phyloP scores from a whole-genome alignment of 2,329 filamentous ascomycete species.

The Sarocladiaceae sp. region DNA sequence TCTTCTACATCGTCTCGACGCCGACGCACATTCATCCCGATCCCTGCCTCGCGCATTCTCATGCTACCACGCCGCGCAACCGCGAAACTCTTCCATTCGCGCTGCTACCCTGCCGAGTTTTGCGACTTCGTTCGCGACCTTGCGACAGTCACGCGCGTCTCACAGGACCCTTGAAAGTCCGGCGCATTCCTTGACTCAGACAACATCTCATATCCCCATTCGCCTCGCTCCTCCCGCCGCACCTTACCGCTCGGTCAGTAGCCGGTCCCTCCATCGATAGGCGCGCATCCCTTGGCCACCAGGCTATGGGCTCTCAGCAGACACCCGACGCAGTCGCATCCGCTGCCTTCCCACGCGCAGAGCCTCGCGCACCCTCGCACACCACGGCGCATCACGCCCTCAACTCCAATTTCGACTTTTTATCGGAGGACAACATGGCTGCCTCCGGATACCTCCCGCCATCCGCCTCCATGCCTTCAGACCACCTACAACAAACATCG shows the following conservation, averaged over 20 bases:
- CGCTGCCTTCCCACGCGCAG: background rate
- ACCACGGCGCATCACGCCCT: background rate
- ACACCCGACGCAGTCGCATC: conserved; percentile 1
- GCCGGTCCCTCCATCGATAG: background rate
- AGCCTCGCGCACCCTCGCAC: background rate
- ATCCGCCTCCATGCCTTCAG: conserved; percentile 31
- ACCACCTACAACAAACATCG: conserved; percentile 23
- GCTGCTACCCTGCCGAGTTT: background rate
- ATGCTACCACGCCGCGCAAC: background rate
- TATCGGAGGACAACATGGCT: conserved; percentile 33
- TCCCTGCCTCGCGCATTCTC: too few relatives aligned
- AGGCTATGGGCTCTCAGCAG: conserved; percentile 7
- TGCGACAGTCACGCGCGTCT: background rate
- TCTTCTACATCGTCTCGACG: too few relatives aligned
- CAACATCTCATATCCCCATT: conserved; percentile 5
- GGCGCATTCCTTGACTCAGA: conserved; percentile 9
- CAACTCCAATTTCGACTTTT: background rate
- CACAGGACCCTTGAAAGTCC: conserved; percentile 7
- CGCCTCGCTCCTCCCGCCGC: background rate
- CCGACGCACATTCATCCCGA: too few relatives aligned
- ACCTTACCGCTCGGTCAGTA: too few relatives aligned
- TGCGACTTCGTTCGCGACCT: conserved; percentile 4
- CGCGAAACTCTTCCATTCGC: background rate
- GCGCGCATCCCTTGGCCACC: background rate
- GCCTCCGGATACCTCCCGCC: conserved; percentile 35